These are phyloP conservation scores for Aschersonia sp. DNA, from an alignment of 2,329 filamentous ascomycete genomes.

Conservation along the genomic window DNA sequence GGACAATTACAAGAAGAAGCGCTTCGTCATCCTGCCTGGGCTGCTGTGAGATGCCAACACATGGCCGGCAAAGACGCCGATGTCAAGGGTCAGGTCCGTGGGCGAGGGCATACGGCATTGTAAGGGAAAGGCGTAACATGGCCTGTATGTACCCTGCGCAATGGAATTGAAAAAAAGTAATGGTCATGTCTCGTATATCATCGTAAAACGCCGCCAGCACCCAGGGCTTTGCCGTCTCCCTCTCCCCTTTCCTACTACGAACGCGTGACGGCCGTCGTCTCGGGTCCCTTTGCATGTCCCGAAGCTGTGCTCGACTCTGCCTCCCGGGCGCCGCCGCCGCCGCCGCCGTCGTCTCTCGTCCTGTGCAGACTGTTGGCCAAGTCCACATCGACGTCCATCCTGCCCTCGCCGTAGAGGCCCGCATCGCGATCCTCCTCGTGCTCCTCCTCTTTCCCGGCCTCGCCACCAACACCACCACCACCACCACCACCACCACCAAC, in stretches of 20 bases:
- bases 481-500: too few relatives aligned
- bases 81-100: neutral
- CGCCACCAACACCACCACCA: too few relatives aligned
- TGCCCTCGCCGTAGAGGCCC: conserved; percentile 5
- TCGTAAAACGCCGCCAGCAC: too few relatives aligned
- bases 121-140: neutral
- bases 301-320: neutral
- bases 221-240: too few relatives aligned
- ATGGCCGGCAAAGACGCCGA: neutral
- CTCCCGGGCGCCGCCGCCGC: neutral
- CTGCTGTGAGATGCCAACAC: conserved; percentile 38
- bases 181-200: too few relatives aligned
- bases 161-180: too few relatives aligned
- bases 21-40: conserved; percentile 66
- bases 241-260: too few relatives aligned
- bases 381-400: conserved; percentile 9
- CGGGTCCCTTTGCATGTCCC: neutral
- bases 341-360: conserved; percentile 1
- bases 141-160: too few relatives aligned
- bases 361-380: conserved; percentile 4
- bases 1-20: conserved; percentile 92
- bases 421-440: conserved; percentile 1
- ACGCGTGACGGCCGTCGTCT: too few relatives aligned
- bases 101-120: neutral
- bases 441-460: neutral